Evolutionary conservation across 208 protist species (phyloP).

Genomic region (Wallacemonas collosoma): DNA sequence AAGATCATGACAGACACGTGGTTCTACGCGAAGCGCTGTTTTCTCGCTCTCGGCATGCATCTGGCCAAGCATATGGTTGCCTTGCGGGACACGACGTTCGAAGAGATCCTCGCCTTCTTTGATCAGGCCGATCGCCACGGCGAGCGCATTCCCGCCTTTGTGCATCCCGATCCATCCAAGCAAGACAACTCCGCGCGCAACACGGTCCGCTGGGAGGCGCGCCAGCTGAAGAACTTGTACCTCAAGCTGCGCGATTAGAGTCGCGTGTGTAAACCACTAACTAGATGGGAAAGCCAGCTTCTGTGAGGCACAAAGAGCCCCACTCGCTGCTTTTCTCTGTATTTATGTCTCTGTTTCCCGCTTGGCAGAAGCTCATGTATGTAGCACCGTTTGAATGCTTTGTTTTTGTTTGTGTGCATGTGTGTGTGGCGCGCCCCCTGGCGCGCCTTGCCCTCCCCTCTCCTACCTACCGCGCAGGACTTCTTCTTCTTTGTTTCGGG

Average conservation of each 20-base stretch:
- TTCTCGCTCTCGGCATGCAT: slow-evolving; percentile 93
- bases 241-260: slow-evolving; percentile 66
- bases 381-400: no score
- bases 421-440: no score
- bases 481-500: no score
- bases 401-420: no score
- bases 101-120: slow-evolving; percentile 95
- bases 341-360: no score
- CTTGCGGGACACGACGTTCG: slow-evolving; percentile 92
- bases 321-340: no score
- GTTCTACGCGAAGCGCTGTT: slow-evolving; percentile 98
- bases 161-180: slow-evolving; percentile 84
- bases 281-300: background rate
- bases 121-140: slow-evolving; percentile 93
- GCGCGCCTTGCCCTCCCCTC: no score
- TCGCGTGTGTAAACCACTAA: slow-evolving; percentile 3
- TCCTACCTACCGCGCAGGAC: no score
- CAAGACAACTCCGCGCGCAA: slow-evolving; percentile 84
- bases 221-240: slow-evolving; percentile 93
- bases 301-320: no score
- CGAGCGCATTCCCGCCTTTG: slow-evolving; percentile 89
- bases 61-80: slow-evolving; percentile 98
- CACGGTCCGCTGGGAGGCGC: slow-evolving; percentile 93
- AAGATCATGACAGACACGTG: slow-evolving; percentile 98
- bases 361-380: no score